Base-by-base conservation (phyloP, 371 early-diverging fungal species). In the Syncephalis fuscata region DNA sequence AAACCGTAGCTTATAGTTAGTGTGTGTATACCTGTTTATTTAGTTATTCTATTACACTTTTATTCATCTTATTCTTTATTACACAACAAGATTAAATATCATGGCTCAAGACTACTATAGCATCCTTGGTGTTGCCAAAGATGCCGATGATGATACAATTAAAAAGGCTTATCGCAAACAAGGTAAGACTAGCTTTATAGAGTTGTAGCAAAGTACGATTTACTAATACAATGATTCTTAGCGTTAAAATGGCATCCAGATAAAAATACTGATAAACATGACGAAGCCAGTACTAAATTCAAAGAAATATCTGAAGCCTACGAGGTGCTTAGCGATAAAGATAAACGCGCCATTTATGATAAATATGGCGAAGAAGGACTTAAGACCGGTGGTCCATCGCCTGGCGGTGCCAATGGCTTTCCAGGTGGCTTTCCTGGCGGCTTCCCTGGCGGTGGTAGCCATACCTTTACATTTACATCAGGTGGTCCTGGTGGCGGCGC, bases 271-370 rank as follows among this genome's bases (percentile, higher is more conserved):
- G 47, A 46, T 32, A 85, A 84, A 56, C 80, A 82, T 56, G 76
- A 80, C 48, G 86, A 83, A 41, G 68, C 68, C 9, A 78, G 68
- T 44, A 88, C 89, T 61, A 26, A 45, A 45, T 24, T 24, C 22
- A 45, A 45, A 2, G 90, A 89, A 59, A 74, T 96, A 49, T 79
- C 80, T 49, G 87, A 86, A 55, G 98, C 99, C 19, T 99, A 95
- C 66, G 93, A 94, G 54, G 66, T 95, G 38, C 81, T 99, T 19
- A 85, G 89, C 40, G 93, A 97, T 60, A 27, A 67, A 42, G 65
- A 85, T 48, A 87, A 82, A 65, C 76, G 86, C 52, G 56, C 66
- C 49, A 48, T 80, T 53, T 88, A 88, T 54, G 85, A 87, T 62
- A 73, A 71, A 56, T 79, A 58, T 44, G 89, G 89, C 60, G 89